Base-by-base conservation (phyloP, 1,284 basidiomycete genomes). In the Pseudozyma sp. region DNA sequence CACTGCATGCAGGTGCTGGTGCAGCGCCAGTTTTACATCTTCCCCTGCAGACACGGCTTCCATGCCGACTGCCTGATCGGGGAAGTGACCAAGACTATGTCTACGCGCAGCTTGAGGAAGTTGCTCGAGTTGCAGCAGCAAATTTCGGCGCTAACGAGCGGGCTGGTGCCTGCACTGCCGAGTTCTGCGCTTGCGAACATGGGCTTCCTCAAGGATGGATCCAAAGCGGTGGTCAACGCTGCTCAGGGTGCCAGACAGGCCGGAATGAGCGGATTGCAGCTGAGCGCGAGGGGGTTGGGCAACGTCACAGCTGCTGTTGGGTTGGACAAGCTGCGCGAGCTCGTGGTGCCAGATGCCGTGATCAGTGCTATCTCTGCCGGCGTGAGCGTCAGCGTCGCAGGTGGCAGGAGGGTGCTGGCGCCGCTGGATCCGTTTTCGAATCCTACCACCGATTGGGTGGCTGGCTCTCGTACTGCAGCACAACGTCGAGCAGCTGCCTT, bases 1-100 rank as follows among this genome's bases (percentile, higher is more conserved):
- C 88, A 89, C 43, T 99, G 97, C 85, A 88, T 88, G 13, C 87
- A 89, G 66, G 87, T 90, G 40, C 87, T 99, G 55, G 86, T 97
- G 51, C 91, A 90, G 31, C 87, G 97, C 62, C 94, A 97, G 83
- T 98, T 98, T 85, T 99, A 99, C 85, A 93, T 97, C 49, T 99
- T 99, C 87, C 95, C 95, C 10, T 99, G 97, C 85, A 92, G 95
- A 78, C 95, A 97, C 82, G 90, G 90, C 10, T 97, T 84, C 70
- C 84, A 84, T 51, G 83, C 80, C 5, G 84, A 84, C 59, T 85
- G 84, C 49, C 63, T 85, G 43, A 81, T 85, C 24, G 67, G 76
- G 5, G 69, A 82, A 47, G 81, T 81, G 56, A 82, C 81, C 29
- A 71, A 68, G 59, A 74, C 71, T 42, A 76, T 83, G 48, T 74